Evolutionary conservation across 2,329 filamentous ascomycete species (phyloP).

Genomic region (Mycosphaerella sp.): DNA sequence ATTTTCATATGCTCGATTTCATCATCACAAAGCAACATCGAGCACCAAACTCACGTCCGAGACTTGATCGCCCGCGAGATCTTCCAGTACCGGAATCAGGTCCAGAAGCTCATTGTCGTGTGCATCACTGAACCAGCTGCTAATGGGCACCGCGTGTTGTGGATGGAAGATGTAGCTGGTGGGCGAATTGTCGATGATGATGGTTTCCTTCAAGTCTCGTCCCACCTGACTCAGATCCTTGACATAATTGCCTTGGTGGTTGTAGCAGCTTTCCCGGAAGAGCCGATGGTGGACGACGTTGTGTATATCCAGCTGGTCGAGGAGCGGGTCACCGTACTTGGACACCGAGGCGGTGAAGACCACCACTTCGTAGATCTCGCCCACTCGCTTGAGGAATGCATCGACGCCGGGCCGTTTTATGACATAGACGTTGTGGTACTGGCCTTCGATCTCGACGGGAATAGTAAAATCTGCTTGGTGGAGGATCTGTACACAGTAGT

Average conservation of each 20-base stretch:
- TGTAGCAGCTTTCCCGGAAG: constrained; percentile 98
- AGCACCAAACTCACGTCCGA: constrained; percentile 95
- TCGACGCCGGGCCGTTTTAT: constrained; percentile 99
- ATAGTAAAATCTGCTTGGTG: constrained; percentile 99
- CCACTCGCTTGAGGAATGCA: constrained; percentile 97
- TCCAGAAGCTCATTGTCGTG: constrained; percentile 98
- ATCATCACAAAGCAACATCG: constrained; percentile 63
- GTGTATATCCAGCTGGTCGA: constrained; percentile 97
- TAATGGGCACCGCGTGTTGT: constrained; percentile 97
- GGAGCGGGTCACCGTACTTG: constrained; percentile 94
- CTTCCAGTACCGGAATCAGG: constrained; percentile 95
- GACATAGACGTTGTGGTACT: constrained; percentile 98
- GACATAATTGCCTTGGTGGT: constrained; percentile 98
- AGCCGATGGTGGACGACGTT: constrained; percentile 91
- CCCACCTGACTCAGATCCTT: constrained; percentile 98
- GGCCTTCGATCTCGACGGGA: constrained; percentile 96
- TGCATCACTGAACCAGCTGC: constrained; percentile 99
- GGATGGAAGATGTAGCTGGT: constrained; percentile 99
- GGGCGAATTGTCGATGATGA: constrained; percentile 99
- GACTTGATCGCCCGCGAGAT: constrained; percentile 81
- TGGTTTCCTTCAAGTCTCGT: constrained; percentile 90
- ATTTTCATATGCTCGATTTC: background rate
- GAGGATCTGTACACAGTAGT: constrained; percentile 59
- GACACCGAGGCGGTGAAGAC: constrained; percentile 98
- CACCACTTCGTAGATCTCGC: constrained; percentile 95